Evolutionary conservation across 1,284 basidiomycete genomes (phyloP).

Genomic region (Moesziomyces globuligerus): DNA sequence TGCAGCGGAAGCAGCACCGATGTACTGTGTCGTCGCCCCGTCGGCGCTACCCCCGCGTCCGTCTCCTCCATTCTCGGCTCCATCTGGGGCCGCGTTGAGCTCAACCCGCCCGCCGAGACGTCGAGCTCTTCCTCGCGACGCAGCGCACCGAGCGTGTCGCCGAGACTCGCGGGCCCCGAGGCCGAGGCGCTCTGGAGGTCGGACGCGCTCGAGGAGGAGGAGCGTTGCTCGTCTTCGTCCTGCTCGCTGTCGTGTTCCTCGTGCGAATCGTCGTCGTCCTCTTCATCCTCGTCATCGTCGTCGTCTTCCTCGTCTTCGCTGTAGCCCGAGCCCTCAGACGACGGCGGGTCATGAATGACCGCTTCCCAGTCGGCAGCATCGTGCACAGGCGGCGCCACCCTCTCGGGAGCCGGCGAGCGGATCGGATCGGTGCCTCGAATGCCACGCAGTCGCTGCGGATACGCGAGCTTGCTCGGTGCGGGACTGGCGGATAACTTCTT

Average conservation of each 20-base stretch:
- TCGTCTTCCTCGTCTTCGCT: constrained; percentile 49
- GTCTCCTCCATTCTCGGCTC: too few species aligned
- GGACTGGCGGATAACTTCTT: constrained; percentile 44
- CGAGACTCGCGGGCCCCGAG: constrained; percentile 9
- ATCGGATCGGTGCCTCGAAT: constrained; percentile 39
- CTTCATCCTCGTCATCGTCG: constrained; percentile 15
- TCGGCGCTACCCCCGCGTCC: too few species aligned
- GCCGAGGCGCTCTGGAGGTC: constrained; percentile 19
- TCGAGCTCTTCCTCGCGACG: too few species aligned
- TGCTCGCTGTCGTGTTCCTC: not conserved
- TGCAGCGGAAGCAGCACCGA: too few species aligned
- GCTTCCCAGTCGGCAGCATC: constrained; percentile 7
- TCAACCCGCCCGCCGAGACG: too few species aligned
- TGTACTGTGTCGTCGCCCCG: too few species aligned
- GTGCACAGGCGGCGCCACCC: not conserved
- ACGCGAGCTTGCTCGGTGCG: constrained; percentile 37
- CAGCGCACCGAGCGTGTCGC: not conserved
- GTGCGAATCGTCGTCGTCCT: constrained; percentile 10
- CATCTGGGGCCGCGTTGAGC: too few species aligned
- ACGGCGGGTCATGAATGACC: constrained; percentile 5
- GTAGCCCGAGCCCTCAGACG: constrained; percentile 35
- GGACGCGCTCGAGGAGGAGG: constrained; percentile 3
- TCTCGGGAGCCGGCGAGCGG: constrained; percentile 37
- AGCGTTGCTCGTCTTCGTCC: constrained; percentile 11
- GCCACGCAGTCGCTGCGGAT: constrained; percentile 30